Evolutionary conservation across 2,329 filamentous ascomycete species (phyloP).

Genomic region (Xylariaceae sp.): DNA sequence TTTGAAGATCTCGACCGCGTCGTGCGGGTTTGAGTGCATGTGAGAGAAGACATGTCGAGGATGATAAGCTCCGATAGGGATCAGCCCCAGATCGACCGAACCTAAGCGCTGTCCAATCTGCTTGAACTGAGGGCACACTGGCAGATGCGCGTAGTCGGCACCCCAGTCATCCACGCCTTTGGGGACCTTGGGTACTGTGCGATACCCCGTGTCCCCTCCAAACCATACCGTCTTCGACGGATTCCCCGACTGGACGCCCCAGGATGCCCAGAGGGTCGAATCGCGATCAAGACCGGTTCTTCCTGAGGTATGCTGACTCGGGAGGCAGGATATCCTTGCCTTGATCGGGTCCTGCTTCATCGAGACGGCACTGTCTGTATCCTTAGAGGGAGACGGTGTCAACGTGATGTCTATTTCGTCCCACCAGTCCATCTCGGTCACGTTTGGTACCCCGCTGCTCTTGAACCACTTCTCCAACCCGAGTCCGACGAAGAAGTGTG

Average conservation of each 20-base stretch:
- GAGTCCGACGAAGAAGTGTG: constrained; percentile 83
- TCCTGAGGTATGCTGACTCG: constrained; percentile 77
- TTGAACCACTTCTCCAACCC: constrained; percentile 82
- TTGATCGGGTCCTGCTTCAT: constrained; percentile 49
- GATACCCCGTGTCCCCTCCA: constrained; percentile 86
- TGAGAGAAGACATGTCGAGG: constrained; percentile 69
- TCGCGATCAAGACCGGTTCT: constrained; percentile 65
- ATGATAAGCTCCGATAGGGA: constrained; percentile 88
- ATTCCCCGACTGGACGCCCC: constrained; percentile 66
- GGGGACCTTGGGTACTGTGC: constrained; percentile 64
- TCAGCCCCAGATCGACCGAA: constrained; percentile 85
- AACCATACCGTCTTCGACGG: constrained; percentile 72
- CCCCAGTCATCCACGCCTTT: constrained; percentile 65
- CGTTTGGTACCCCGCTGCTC: constrained; percentile 63
- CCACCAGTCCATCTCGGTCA: constrained; percentile 96
- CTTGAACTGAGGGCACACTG: constrained; percentile 77
- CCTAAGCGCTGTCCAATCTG: constrained; percentile 77
- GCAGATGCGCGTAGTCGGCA: constrained; percentile 60
- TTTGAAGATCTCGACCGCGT: constrained; percentile 82
- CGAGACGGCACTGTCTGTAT: constrained; percentile 21
- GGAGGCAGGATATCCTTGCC: constrained; percentile 72
- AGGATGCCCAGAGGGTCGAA: constrained; percentile 82
- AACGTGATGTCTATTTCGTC: constrained; percentile 72
- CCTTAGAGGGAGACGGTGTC: constrained; percentile 23
- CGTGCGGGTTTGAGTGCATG: constrained; percentile 82